These are phyloP conservation scores for Cryphonectria japonica DNA, from an alignment of 2,329 filamentous ascomycete species.

Conservation along the genomic window DNA sequence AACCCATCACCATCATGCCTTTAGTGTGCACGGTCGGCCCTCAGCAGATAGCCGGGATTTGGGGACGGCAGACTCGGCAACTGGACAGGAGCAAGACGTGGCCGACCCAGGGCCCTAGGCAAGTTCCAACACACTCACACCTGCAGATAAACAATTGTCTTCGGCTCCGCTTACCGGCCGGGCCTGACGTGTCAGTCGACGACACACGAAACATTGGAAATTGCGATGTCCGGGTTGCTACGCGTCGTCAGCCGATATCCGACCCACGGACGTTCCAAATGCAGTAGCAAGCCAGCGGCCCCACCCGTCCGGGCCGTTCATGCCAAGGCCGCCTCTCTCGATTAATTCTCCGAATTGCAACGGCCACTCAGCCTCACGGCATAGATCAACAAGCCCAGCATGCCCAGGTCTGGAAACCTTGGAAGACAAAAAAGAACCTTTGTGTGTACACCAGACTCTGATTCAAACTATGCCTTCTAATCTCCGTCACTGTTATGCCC, in stretches of 20 bases:
- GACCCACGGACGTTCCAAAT: neutral
- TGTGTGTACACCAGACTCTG: neutral
- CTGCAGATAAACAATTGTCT: neutral
- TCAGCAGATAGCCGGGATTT: neutral
- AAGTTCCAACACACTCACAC: neutral
- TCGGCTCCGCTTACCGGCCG: neutral
- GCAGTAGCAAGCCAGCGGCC: neutral
- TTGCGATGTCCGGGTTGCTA: neutral
- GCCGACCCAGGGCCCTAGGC: neutral
- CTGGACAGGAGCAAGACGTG: neutral
- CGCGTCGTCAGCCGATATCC: neutral
- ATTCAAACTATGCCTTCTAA: no score
- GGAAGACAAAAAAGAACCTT: neutral
- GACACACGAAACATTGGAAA: constrained; percentile 1
- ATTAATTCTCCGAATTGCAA: neutral
- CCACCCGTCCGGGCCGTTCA: neutral
- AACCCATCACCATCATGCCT: neutral
- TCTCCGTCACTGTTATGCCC: neutral
- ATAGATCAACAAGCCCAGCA: neutral
- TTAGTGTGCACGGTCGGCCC: neutral
- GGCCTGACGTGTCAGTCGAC: neutral
- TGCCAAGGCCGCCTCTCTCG: neutral
- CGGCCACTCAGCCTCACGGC: neutral
- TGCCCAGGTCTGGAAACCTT: neutral
- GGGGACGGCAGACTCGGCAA: neutral